Evolutionary conservation across 371 early-diverging fungal species (phyloP), one percentile per base, ranked within the genome.

Genomic region (Mucor mucedo): DNA sequence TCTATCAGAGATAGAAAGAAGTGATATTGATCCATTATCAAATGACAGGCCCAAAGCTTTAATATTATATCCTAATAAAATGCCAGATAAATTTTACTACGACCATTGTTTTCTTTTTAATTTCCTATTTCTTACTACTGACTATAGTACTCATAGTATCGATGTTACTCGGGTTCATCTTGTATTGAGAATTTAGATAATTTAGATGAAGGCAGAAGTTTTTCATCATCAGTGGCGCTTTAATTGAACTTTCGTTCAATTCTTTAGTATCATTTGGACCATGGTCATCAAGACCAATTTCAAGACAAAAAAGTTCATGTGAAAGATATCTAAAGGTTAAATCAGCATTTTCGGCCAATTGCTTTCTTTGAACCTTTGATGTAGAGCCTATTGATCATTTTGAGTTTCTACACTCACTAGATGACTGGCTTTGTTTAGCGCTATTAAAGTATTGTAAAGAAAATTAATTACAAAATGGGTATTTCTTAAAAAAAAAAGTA

Each of bases 191-290:
- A 14, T 27, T 11, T 4, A 60, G 42, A 44, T 39, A n/a, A n/a
- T n/a, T n/a, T n/a, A n/a, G n/a, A n/a, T n/a, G 50, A 14, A n/a
- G 9, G 49, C 35, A 32, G 32, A 61, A 61, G 54, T 52, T 61
- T 42, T 61, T 53, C 53, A 61, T 52, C 61, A 61, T 61, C 30
- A 61, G 21, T 41, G 61, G 61, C 2, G 38, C 44, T 47, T 61
- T 53, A 35, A 61, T 61, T 16, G 28, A 38, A 40, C 38, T 41
- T 52, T 61, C 54, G 30, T 42, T 61, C 35, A 53, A 44, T n/a
- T 61, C 54, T 42, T 53, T 53, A 0, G 54, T 61, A 41, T 41
- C 44, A 53, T 53, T 42, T 39, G 52, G 40, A 9, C 53, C 61
- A 53, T 32, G 3, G 42, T 61, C 42, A 13, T 13, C 13, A 2